phyloP scores from a whole-genome alignment of 2,329 filamentous ascomycete genomes.

The Alternaria infectoria region DNA sequence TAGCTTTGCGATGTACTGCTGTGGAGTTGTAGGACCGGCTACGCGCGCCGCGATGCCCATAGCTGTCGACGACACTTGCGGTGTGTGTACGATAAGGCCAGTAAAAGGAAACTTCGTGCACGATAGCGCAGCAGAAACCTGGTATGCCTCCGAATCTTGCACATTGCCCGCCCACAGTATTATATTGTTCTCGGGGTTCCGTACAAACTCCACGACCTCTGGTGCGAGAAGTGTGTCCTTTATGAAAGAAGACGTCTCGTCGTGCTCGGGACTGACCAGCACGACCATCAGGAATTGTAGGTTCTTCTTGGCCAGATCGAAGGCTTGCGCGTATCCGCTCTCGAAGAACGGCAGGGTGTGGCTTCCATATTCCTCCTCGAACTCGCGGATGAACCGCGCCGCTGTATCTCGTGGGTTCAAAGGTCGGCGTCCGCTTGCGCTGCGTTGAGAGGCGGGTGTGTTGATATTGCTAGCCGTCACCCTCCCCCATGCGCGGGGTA shows the following conservation, averaged over 20 bases:
- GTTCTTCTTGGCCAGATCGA: constrained; percentile 88
- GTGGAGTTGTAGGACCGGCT: constrained; percentile 71
- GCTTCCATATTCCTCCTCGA: constrained; percentile 88
- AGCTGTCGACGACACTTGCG: constrained; percentile 78
- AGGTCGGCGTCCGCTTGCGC: constrained; percentile 73
- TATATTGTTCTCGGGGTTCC: constrained; percentile 76
- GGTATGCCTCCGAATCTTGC: constrained; percentile 90
- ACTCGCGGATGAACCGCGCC: constrained; percentile 86
- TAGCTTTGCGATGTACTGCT: constrained; percentile 77
- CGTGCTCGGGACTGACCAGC: constrained; percentile 89
- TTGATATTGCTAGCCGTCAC: constrained; percentile 57
- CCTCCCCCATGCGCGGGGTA: constrained; percentile 67
- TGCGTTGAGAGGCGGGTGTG: constrained; percentile 55
- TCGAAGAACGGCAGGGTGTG: constrained; percentile 79
- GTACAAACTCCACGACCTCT: constrained; percentile 76
- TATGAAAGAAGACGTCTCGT: constrained; percentile 84
- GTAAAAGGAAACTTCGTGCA: constrained; percentile 94
- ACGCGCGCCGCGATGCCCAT: constrained; percentile 90
- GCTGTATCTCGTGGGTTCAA: constrained; percentile 87
- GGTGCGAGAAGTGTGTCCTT: constrained; percentile 79
- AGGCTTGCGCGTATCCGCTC: constrained; percentile 87
- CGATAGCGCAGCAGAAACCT: constrained; percentile 84
- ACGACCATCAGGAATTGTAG: constrained; percentile 91
- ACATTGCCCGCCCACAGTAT: constrained; percentile 93
- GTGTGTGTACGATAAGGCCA: constrained; percentile 84